Conservation (phyloP, 768 basidiomycete genomes). For the Fomitopsis pulvina region DNA sequence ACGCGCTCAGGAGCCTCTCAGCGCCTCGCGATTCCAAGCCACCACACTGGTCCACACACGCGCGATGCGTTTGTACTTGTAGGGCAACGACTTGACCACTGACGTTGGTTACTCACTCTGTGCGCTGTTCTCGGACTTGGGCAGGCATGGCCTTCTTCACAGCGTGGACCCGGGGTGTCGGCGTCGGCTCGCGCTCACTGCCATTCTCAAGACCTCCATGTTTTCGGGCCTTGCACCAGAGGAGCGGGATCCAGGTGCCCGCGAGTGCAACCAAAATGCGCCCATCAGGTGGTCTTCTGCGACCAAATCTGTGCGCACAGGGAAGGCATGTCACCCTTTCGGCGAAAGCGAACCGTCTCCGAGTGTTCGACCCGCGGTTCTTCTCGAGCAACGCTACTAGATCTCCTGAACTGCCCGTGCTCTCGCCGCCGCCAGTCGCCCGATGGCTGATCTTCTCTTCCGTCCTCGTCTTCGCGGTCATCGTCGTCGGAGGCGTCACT, state of each 20-base stretch:
- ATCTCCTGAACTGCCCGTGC: conserved; percentile 38
- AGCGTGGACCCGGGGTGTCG: background rate
- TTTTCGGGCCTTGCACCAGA: conserved; percentile 1
- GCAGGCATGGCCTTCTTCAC: background rate
- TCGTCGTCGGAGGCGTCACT: conserved; percentile 94
- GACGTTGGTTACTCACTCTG: no score
- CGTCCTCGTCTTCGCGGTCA: conserved; percentile 81
- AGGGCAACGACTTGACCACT: no score
- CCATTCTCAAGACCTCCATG: background rate
- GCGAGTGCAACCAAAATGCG: background rate
- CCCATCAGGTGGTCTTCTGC: background rate
- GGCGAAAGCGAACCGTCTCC: conserved; percentile 2
- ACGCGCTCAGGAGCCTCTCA: no score
- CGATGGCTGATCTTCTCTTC: conserved; percentile 85
- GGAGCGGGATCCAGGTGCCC: background rate
- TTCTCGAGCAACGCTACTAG: conserved; percentile 31
- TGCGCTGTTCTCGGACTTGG: no score
- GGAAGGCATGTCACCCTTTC: conserved; percentile 7
- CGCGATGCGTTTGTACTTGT: no score
- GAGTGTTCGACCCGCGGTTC: conserved; percentile 27
- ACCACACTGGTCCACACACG: no score
- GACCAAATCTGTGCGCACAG: background rate
- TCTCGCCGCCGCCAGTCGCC: conserved; percentile 66
- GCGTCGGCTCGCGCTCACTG: conserved; percentile 1
- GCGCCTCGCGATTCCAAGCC: no score